Evolutionary conservation across 306 rosid genomes (phyloP).

Genomic region (Vachellia collinsii): DNA sequence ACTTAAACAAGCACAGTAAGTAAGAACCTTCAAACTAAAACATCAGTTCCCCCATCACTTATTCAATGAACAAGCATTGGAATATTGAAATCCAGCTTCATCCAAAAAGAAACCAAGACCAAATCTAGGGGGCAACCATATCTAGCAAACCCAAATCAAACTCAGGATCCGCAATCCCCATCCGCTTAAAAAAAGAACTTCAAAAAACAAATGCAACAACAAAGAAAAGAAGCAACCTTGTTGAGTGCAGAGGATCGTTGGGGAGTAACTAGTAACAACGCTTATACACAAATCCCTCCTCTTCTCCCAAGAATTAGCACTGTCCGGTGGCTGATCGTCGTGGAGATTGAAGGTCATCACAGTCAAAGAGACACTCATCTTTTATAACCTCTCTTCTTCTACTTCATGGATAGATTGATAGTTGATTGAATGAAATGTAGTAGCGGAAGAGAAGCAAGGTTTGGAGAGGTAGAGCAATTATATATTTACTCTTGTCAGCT

Average conservation of each 20-base stretch:
- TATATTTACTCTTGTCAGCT: conserved; percentile 8
- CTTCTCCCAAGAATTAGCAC: conserved; percentile 96
- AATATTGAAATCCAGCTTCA: conserved; percentile 34
- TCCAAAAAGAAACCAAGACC: conserved; percentile 36
- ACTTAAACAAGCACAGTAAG: conserved; percentile 23
- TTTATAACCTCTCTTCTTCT: conserved; percentile 14
- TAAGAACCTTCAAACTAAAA: conserved; percentile 32
- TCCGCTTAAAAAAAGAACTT: background rate
- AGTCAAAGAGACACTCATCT: conserved; percentile 90
- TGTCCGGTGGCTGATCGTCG: conserved; percentile 82
- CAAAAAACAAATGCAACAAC: background rate
- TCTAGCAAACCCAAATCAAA: conserved; percentile 40
- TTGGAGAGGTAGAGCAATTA: conserved; percentile 19
- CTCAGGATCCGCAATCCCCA: conserved; percentile 48
- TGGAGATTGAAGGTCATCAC: conserved; percentile 96
- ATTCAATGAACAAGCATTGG: conserved; percentile 21
- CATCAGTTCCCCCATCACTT: conserved; percentile 18
- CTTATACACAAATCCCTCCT: conserved; percentile 88
- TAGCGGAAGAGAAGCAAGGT: conserved; percentile 25
- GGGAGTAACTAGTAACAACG: conserved; percentile 81
- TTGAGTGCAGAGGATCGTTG: conserved; percentile 88
- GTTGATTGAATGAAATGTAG: conserved; percentile 25
- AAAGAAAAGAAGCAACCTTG: conserved; percentile 59
- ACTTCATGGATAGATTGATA: conserved; percentile 45
- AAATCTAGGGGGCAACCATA: conserved; percentile 35